phyloP scores from a whole-genome alignment of 345 rosid species.

The Camelina sativa region DNA sequence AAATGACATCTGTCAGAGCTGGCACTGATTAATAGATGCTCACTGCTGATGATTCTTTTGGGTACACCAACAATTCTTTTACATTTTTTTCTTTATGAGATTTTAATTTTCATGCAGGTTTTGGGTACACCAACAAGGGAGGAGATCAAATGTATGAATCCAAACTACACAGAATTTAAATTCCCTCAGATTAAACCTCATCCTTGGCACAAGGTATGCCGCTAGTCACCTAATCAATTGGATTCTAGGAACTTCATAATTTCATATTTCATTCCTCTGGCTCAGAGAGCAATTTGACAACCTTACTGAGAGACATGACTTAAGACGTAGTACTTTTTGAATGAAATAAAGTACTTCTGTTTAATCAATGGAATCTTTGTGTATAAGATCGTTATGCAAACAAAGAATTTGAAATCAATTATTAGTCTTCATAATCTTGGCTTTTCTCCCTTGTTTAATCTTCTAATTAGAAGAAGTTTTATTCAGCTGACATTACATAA shows the following conservation, averaged over 20 bases:
- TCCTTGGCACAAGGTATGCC: constrained; percentile 92
- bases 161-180: constrained; percentile 89
- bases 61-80: background rate
- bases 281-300: background rate
- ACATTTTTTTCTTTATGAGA: background rate
- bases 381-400: background rate
- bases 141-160: constrained; percentile 99
- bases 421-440: too few relatives aligned
- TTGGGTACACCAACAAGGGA: constrained; percentile 97
- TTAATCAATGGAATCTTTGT: background rate
- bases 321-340: too few relatives aligned
- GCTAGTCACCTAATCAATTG: background rate
- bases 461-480: background rate
- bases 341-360: too few relatives aligned
- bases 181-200: constrained; percentile 96
- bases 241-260: background rate
- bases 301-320: background rate
- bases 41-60: background rate
- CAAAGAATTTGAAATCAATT: background rate
- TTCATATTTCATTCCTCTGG: constrained; percentile 15
- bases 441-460: background rate
- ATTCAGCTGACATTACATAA: background rate
- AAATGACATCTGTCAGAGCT: background rate
- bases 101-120: constrained; percentile 51
- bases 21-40: background rate